Conservation (phyloP, 371 early-diverging fungal species). For the Saksenaea vasiformis region DNA sequence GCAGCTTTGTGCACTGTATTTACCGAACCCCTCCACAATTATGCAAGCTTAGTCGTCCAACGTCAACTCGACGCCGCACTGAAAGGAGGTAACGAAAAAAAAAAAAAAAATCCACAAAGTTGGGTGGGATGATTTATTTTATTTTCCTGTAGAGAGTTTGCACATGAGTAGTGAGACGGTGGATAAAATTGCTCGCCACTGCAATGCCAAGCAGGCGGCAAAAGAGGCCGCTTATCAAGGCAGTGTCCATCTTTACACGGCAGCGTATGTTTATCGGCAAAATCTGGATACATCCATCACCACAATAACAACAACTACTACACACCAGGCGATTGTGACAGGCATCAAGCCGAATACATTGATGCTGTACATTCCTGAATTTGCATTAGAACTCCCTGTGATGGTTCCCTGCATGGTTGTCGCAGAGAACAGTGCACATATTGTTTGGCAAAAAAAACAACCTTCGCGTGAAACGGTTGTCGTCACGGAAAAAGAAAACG, state of each 20-base stretch:
- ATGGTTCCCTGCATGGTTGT: background rate
- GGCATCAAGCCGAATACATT: slow-evolving; percentile 6
- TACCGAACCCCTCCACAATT: slow-evolving; percentile 91
- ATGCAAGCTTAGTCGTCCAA: slow-evolving; percentile 92
- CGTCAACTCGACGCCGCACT: slow-evolving; percentile 52
- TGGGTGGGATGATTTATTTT: too few relatives aligned
- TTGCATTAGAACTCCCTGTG: background rate
- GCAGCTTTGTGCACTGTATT: slow-evolving; percentile 79
- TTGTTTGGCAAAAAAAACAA: slow-evolving; percentile 11
- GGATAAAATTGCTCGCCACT: slow-evolving; percentile 38
- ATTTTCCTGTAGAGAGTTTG: background rate
- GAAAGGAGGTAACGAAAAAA: slow-evolving; percentile 16
- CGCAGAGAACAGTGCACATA: background rate
- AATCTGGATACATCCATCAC: slow-evolving; percentile 10
- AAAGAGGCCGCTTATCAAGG: slow-evolving; percentile 24
- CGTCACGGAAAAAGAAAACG: slow-evolving; percentile 5
- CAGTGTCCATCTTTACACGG: slow-evolving; percentile 24
- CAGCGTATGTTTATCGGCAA: slow-evolving; percentile 38
- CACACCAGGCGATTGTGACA: slow-evolving; percentile 10
- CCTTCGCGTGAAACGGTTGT: background rate
- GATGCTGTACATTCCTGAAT: slow-evolving; percentile 11
- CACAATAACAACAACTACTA: too few relatives aligned
- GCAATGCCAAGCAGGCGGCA: slow-evolving; percentile 22
- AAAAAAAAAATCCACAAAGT: background rate
- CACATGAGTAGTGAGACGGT: slow-evolving; percentile 13